These are phyloP conservation scores for Arthrobotrys pseudoclavata DNA, from an alignment of 2,329 filamentous ascomycete genomes.

Conservation along the genomic window DNA sequence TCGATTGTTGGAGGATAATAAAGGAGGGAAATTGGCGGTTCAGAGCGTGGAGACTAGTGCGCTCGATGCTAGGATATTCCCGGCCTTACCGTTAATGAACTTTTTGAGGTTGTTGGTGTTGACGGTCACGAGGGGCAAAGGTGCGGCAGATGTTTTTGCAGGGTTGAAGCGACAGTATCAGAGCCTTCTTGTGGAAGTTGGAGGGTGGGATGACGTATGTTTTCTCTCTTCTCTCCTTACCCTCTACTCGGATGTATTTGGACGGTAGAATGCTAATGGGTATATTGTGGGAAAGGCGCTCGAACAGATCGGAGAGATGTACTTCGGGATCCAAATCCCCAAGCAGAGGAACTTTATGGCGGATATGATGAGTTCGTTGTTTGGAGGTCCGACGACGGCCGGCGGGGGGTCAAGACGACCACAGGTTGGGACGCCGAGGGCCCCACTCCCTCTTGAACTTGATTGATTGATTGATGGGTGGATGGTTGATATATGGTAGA, in stretches of 20 bases:
- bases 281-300: constrained; percentile 70
- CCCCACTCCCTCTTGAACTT: constrained; percentile 57
- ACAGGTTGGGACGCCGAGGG: constrained; percentile 59
- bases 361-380: constrained; percentile 88
- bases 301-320: constrained; percentile 92
- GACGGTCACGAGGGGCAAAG: constrained; percentile 81
- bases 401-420: constrained; percentile 31
- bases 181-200: constrained; percentile 80
- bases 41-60: constrained; percentile 79
- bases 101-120: constrained; percentile 88
- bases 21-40: constrained; percentile 67
- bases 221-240: constrained; percentile 4
- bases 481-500: not conserved
- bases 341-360: constrained; percentile 91
- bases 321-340: constrained; percentile 91
- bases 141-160: constrained; percentile 80
- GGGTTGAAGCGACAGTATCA: constrained; percentile 87
- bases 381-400: constrained; percentile 76
- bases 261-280: constrained; percentile 4
- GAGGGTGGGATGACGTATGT: constrained; percentile 78
- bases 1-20: constrained; percentile 72
- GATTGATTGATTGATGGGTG: constrained; percentile 32
- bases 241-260: not conserved
- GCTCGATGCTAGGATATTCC: constrained; percentile 84
- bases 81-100: constrained; percentile 92